phyloP scores from a whole-genome alignment of 208 protist species.

The Acanthamoeba royreba region DNA sequence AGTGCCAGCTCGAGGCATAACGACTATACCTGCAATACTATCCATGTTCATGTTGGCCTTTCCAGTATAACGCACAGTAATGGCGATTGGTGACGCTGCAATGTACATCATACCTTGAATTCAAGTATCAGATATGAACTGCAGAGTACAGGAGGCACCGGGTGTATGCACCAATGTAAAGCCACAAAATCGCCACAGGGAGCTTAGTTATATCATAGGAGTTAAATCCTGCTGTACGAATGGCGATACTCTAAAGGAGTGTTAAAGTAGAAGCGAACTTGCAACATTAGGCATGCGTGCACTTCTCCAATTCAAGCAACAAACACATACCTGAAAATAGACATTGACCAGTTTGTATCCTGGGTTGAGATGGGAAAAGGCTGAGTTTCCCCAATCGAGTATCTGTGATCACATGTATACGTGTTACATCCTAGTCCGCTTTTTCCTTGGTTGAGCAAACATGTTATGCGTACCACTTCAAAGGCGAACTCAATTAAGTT shows the following conservation, averaged over 20 bases:
- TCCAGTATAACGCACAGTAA: background rate
- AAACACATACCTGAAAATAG: background rate
- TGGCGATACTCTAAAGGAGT: background rate
- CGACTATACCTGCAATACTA: background rate
- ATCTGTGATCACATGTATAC: background rate
- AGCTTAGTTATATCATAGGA: background rate
- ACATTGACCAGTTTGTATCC: background rate
- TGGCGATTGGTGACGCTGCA: background rate
- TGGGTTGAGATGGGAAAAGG: background rate
- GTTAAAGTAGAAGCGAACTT: background rate
- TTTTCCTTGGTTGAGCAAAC: background rate
- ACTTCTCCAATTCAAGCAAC: background rate
- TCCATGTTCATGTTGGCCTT: background rate
- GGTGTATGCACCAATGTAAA: background rate
- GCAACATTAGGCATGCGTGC: background rate
- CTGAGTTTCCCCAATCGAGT: background rate
- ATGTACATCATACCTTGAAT: conserved; percentile 34
- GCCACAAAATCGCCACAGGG: background rate
- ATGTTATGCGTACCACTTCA: background rate
- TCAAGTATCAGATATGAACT: background rate
- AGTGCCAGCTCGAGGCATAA: background rate
- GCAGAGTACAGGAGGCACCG: no score
- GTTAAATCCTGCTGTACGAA: background rate
- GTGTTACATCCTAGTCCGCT: background rate
- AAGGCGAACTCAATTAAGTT: background rate